A percentile compares a stretch with the other conserved stretches of the same genome.
phyloP scores from a whole-genome alignment of 1,284 basidiomycete genomes.

The Boletus semigastroideus region DNA sequence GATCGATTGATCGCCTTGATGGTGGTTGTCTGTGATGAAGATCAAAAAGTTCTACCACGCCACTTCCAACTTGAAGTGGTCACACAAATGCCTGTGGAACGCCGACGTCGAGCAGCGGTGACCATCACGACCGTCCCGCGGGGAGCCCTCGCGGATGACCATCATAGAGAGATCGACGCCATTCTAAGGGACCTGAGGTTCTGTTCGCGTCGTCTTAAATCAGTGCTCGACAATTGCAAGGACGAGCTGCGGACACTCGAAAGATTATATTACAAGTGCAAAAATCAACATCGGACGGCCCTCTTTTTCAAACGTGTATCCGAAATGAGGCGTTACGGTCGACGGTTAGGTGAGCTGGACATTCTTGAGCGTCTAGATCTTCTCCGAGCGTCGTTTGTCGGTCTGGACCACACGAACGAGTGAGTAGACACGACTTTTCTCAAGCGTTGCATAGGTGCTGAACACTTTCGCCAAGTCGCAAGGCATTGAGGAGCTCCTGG shows the following conservation, averaged over 20 bases:
- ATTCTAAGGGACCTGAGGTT: constrained; percentile 61
- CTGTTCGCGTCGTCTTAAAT: constrained; percentile 50
- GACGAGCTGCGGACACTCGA: constrained; percentile 64
- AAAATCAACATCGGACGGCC: constrained; percentile 73
- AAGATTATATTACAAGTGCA: constrained; percentile 73
- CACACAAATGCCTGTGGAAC: constrained; percentile 10
- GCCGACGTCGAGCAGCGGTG: constrained; percentile 19
- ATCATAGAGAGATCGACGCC: constrained; percentile 48
- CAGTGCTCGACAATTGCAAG: constrained; percentile 41
- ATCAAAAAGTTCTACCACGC: too few relatives aligned
- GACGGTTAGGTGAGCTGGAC: constrained; percentile 45
- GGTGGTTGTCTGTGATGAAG: too few relatives aligned
- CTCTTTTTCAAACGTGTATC: constrained; percentile 67
- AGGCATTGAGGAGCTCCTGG: constrained; percentile 59
- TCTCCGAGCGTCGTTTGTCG: constrained; percentile 61
- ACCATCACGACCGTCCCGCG: constrained; percentile 35
- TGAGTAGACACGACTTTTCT: constrained; percentile 31
- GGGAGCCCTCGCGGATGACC: constrained; percentile 34
- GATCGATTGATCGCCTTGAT: background rate
- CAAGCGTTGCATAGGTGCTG: background rate
- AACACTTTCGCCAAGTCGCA: constrained; percentile 37
- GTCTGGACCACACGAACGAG: constrained; percentile 41
- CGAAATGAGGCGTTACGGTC: constrained; percentile 59
- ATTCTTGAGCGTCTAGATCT: constrained; percentile 45
- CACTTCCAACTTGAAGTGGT: too few relatives aligned